Evolutionary conservation across 78 protist genomes (phyloP).

Genomic region (Dictyostelium capitatum): DNA sequence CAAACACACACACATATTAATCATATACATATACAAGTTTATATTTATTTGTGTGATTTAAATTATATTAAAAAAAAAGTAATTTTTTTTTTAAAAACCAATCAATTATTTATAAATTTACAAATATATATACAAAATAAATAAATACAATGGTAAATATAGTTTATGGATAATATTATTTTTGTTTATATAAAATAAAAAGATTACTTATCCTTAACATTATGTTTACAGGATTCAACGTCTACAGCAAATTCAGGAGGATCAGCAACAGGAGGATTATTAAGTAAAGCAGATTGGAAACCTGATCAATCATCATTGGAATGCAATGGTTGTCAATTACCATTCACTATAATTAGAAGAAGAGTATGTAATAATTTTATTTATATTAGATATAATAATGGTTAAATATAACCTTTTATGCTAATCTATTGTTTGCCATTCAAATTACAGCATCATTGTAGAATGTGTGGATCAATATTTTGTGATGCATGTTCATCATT

Average conservation of each 20-base stretch:
- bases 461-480: constrained; percentile 68
- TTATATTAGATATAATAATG: not conserved
- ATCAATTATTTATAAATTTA: too few relatives aligned
- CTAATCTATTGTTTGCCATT: too few relatives aligned
- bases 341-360: constrained; percentile 53
- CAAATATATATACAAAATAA: too few relatives aligned
- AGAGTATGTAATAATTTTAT: constrained; percentile 14
- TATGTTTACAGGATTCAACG: not conserved
- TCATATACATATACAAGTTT: too few relatives aligned
- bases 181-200: not conserved
- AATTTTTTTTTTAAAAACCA: too few relatives aligned
- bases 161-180: not conserved
- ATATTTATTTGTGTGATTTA: too few relatives aligned
- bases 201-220: not conserved
- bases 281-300: constrained; percentile 30
- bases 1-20: too few relatives aligned
- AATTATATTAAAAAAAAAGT: too few relatives aligned
- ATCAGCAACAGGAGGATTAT: not conserved
- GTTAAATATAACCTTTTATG: too few relatives aligned
- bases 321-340: constrained; percentile 35
- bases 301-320: constrained; percentile 59
- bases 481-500: constrained; percentile 73
- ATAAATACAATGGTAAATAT: too few relatives aligned
- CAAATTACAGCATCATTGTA: constrained; percentile 83
- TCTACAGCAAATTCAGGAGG: constrained; percentile 6